A percentile compares a stretch with the other conserved stretches of the same genome.
These are phyloP conservation scores for Lipomyces japonicus DNA, from an alignment of 805 yeast species.

Conservation along the genomic window DNA sequence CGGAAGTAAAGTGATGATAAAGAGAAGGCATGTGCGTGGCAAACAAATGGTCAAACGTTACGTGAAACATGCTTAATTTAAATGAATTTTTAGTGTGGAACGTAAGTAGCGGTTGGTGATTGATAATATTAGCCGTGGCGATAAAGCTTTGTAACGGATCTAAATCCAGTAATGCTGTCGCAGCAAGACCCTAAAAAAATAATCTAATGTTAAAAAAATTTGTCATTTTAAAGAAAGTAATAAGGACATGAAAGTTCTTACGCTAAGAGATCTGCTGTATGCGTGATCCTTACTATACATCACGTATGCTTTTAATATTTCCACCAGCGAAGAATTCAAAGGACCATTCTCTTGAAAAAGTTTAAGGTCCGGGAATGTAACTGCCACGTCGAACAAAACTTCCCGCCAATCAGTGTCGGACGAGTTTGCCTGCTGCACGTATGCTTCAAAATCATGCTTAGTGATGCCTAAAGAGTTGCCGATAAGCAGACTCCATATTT, in stretches of 20 bases:
- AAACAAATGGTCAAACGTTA: slow-evolving; percentile 50
- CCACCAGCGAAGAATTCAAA: slow-evolving; percentile 37
- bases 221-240: too few relatives aligned
- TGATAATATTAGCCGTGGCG: slow-evolving; percentile 42
- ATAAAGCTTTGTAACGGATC: slow-evolving; percentile 42
- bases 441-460: background rate
- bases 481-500: slow-evolving; percentile 46
- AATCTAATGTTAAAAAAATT: too few relatives aligned
- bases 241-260: too few relatives aligned
- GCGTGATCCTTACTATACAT: slow-evolving; percentile 29
- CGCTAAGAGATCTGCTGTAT: too few relatives aligned
- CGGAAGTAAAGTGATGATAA: slow-evolving; percentile 47
- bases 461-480: slow-evolving; percentile 8
- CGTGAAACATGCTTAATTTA: slow-evolving; percentile 41
- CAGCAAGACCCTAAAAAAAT: slow-evolving; percentile 36
- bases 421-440: slow-evolving; percentile 1
- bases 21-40: slow-evolving; percentile 45
- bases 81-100: slow-evolving; percentile 36
- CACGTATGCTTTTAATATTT: slow-evolving; percentile 39
- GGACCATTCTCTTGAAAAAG: slow-evolving; percentile 40
- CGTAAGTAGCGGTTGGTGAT: slow-evolving; percentile 38
- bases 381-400: slow-evolving; percentile 31
- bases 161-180: slow-evolving; percentile 42
- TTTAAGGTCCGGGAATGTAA: slow-evolving; percentile 40
- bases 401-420: slow-evolving; percentile 3